Percentiles rank a stretch among this genome's conserved stretches.
phyloP scores from a whole-genome alignment of 2,329 filamentous ascomycete species.

The Penicillium occitanis region DNA sequence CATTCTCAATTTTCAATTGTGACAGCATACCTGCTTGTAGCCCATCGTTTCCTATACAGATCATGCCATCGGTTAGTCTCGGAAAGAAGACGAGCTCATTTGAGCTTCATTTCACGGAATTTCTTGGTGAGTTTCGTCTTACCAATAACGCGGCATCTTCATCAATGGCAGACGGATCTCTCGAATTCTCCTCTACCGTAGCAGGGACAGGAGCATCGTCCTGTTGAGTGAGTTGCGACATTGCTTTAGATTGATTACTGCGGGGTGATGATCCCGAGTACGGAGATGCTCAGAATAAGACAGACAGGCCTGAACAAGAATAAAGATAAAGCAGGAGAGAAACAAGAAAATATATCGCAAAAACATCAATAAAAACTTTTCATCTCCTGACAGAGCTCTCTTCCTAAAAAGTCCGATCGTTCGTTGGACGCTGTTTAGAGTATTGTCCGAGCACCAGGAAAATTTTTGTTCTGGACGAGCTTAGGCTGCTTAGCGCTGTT shows the following conservation, averaged over 20 bases:
- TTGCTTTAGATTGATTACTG: not conserved
- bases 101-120: not conserved
- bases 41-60: conserved; percentile 48
- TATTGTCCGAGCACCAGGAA: not conserved
- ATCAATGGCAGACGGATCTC: conserved; percentile 17
- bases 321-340: not conserved
- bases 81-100: not conserved
- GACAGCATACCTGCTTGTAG: conserved; percentile 52
- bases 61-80: conserved; percentile 16
- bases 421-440: not conserved
- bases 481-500: not conserved
- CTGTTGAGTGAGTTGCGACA: conserved; percentile 7
- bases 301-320: not conserved
- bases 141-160: conserved; percentile 23
- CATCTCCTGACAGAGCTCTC: not conserved
- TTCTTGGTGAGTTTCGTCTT: not conserved
- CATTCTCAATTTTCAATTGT: not conserved
- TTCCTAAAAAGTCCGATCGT: not conserved
- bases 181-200: conserved; percentile 16
- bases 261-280: conserved; percentile 1
- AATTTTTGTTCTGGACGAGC: conserved; percentile 9
- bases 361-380: not conserved
- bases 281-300: not conserved
- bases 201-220: conserved; percentile 3
- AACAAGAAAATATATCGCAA: not conserved